Percentiles rank a stretch among this genome's conserved stretches.
phyloP scores from a whole-genome alignment of 73 alveolate genomes.

The Symbiodinium natans region DNA sequence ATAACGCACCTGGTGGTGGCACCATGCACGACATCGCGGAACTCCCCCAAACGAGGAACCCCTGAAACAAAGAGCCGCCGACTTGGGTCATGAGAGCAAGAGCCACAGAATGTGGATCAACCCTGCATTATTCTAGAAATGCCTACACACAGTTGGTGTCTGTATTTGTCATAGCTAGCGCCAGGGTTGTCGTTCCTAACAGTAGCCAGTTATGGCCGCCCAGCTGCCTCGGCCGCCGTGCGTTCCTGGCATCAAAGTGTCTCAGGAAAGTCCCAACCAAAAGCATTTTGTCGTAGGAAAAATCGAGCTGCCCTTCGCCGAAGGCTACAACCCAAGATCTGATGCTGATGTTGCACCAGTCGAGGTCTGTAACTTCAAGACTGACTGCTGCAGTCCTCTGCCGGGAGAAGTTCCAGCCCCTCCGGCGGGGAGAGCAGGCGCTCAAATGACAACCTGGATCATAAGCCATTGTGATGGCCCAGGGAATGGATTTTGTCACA shows the following conservation, averaged over 20 bases:
- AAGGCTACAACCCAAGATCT: too few relatives aligned
- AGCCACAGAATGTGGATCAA: too few relatives aligned
- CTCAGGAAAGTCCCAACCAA: background rate
- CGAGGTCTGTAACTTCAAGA: too few relatives aligned
- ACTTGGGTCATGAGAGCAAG: too few relatives aligned
- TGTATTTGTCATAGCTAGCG: background rate
- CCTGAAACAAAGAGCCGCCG: too few relatives aligned
- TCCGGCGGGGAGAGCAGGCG: constrained; percentile 47
- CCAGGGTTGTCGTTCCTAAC: too few relatives aligned
- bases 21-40: background rate
- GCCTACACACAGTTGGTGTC: background rate
- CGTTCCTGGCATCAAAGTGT: background rate
- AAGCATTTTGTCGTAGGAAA: background rate
- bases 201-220: too few relatives aligned
- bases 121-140: background rate
- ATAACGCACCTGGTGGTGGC: background rate
- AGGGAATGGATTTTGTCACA: too few relatives aligned
- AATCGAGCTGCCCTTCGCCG: background rate
- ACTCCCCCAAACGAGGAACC: background rate
- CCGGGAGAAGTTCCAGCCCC: background rate
- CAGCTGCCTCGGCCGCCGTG: background rate
- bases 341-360: too few relatives aligned
- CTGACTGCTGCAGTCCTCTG: constrained; percentile 30
- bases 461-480: too few relatives aligned
- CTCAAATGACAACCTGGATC: constrained; percentile 23